Evolutionary conservation across 176 grass and related monocot genomes (phyloP), one percentile per base, ranked within the genome.

Genomic region (Chloris gayana): DNA sequence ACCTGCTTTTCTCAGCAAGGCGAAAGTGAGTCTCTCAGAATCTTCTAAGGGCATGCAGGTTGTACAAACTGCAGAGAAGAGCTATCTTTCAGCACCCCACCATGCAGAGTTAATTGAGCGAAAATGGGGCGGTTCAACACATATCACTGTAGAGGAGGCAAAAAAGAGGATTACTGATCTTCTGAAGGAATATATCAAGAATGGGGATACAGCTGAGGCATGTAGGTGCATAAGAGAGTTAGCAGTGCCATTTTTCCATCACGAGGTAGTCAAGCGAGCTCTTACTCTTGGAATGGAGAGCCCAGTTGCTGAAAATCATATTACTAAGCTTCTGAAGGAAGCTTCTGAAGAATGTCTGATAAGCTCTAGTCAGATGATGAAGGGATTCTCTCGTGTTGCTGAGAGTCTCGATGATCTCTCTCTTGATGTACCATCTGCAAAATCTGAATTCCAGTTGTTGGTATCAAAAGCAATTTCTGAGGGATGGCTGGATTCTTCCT

Each of bases 161-260:
- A 97, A 97, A 85, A 92, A 75, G 83, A 92, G 89, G 87, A 89
- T 94, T 66, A 85, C 90, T 72, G 80, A 89, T 82, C 87, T 94
- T 75, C 83, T 97, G n/a, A 97, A 87, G 77, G 95, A 97, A 89
- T 97, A 97, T 73, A 88, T 89, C 26, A 87, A 85, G 76, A 97
- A 91, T 50, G 91, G 89, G 63, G 92, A 94, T 60, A 89, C 91
- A 71, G 51, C 51, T 17, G 95, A 97, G 82, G 95, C 95, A 0
- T 97, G 91, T 67, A 88, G 95, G 73, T 97, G 95, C 87, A 97
- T 97, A 54, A 94, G 95, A 87, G 95, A 97, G 85, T 46, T 97
- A 22, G 83, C 91, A 2, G 89, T 97, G 26, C 88, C 95, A 31
- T 97, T 97, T 91, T 97, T 94, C 73, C 95, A 97, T 84, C 95